A percentile compares a stretch with the other conserved stretches of the same genome.
phyloP scores from a whole-genome alignment of 306 rosid species.

The Acmispon strigosus region DNA sequence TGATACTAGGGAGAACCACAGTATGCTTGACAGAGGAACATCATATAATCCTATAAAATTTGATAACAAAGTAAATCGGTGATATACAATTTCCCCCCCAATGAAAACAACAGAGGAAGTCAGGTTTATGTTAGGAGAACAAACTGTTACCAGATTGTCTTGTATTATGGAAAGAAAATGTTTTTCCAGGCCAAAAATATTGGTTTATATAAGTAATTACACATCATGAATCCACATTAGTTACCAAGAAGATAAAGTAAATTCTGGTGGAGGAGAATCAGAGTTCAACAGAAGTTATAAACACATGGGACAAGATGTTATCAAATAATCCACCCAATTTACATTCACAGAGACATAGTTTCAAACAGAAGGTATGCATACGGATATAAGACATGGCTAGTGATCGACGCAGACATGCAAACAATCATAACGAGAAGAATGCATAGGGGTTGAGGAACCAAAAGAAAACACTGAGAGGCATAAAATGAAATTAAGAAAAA shows the following conservation, averaged over 20 bases:
- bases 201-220: not conserved
- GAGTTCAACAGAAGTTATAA: not conserved
- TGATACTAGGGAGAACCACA: not conserved
- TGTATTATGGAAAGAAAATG: not conserved
- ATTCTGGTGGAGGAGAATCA: not conserved
- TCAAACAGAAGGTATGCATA: not conserved
- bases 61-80: too few species aligned
- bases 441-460: too few species aligned
- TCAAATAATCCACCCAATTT: not conserved
- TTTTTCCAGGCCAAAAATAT: not conserved
- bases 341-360: not conserved
- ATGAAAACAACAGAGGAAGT: too few species aligned
- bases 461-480: not conserved
- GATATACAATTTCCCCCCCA: too few species aligned
- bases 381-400: too few species aligned
- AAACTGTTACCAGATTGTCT: too few species aligned
- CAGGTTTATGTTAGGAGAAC: not conserved
- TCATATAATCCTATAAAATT: not conserved
- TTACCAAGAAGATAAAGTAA: not conserved
- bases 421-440: too few species aligned
- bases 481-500: not conserved
- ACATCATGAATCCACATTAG: not conserved
- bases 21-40: not conserved
- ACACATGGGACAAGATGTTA: not conserved
- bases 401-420: too few species aligned